phyloP scores from a whole-genome alignment of 1,139 yeast species.

The Pichia sp. region DNA sequence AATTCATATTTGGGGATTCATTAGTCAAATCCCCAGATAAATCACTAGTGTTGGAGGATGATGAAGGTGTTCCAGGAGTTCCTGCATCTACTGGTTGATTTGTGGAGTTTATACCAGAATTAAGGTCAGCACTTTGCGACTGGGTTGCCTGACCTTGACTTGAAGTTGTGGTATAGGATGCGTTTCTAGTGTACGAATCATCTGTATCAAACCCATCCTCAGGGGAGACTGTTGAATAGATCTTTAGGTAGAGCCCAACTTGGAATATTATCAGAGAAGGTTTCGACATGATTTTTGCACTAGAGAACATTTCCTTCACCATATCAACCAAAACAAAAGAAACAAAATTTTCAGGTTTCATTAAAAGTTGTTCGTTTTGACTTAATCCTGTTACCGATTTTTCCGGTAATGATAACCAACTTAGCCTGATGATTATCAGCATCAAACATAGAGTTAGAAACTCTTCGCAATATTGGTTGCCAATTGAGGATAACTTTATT shows the following conservation, averaged over 20 bases:
- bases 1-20: constrained; percentile 34
- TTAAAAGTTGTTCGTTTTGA: constrained; percentile 29
- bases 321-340: constrained; percentile 34
- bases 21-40: constrained; percentile 31
- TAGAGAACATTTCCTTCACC: constrained; percentile 34
- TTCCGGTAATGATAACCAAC: constrained; percentile 47
- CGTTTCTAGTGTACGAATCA: constrained; percentile 31
- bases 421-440: constrained; percentile 44
- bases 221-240: constrained; percentile 35
- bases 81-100: neutral
- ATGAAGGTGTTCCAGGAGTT: constrained; percentile 17
- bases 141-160: neutral
- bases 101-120: neutral
- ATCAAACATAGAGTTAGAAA: constrained; percentile 40
- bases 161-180: constrained; percentile 1
- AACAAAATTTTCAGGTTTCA: constrained; percentile 34
- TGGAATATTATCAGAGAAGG: constrained; percentile 37
- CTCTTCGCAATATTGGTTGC: constrained; percentile 35
- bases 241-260: constrained; percentile 34
- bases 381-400: constrained; percentile 23
- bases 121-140: neutral
- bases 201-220: constrained; percentile 40
- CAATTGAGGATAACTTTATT: constrained; percentile 30
- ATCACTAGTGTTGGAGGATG: constrained; percentile 28
- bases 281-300: constrained; percentile 32